Conservation (phyloP, 306 rosid genomes). For the Prunus mira region DNA sequence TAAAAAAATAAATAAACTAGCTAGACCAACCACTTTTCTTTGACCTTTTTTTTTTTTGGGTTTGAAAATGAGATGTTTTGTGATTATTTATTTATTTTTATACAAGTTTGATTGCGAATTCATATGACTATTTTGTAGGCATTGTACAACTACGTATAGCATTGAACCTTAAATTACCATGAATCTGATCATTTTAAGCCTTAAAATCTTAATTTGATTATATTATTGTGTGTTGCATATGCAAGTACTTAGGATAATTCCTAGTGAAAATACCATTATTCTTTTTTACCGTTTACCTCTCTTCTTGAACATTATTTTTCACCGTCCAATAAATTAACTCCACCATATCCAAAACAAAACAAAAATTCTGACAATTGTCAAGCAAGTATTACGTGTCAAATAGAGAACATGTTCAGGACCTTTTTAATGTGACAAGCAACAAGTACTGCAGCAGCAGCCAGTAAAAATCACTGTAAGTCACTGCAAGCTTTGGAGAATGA, state of each 20-base stretch:
- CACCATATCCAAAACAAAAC: neutral
- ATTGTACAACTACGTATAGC: neutral
- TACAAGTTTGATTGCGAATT: no score
- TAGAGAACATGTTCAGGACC: neutral
- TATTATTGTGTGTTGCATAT: neutral
- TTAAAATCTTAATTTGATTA: no score
- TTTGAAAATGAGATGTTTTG: no score
- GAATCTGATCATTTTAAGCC: no score
- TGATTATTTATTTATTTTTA: no score
- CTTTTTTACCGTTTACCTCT: neutral
- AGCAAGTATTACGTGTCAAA: neutral
- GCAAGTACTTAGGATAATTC: neutral
- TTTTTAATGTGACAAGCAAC: neutral
- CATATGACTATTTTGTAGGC: no score
- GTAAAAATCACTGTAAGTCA: slow-evolving; percentile 24
- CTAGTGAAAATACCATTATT: neutral
- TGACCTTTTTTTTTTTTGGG: no score
- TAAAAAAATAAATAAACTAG: no score
- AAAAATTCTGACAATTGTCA: neutral
- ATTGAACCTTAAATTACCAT: neutral
- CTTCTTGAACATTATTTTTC: neutral
- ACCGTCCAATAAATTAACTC: neutral
- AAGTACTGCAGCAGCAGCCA: slow-evolving; percentile 13
- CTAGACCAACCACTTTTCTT: no score
- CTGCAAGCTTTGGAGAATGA: slow-evolving; percentile 7